These are phyloP conservation scores for Termitomyces sp. DNA, from an alignment of 768 basidiomycete genomes.

Conservation along the genomic window DNA sequence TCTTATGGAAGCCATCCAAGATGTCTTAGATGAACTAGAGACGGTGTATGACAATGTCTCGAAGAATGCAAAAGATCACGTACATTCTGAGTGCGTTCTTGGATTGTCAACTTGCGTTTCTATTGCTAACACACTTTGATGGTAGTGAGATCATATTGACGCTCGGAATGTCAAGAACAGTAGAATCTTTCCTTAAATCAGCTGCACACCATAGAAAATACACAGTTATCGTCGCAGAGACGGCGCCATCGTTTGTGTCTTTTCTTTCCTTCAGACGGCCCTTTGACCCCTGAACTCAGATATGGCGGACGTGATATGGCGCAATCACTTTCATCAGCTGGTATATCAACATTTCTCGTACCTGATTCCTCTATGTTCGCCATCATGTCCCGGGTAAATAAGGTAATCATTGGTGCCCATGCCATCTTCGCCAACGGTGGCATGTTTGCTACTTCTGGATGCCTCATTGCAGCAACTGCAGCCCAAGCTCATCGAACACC, in stretches of 20 bases:
- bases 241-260: slow-evolving; percentile 78
- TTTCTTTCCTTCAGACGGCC: background rate
- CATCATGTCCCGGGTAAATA: slow-evolving; percentile 94
- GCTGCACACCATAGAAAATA: slow-evolving; percentile 89
- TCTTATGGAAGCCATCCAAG: slow-evolving; percentile 94
- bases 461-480: slow-evolving; percentile 78
- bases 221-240: slow-evolving; percentile 94
- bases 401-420: slow-evolving; percentile 92
- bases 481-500: slow-evolving; percentile 88
- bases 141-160: slow-evolving; percentile 85
- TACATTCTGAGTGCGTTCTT: slow-evolving; percentile 88
- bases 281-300: slow-evolving; percentile 30
- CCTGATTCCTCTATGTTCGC: slow-evolving; percentile 96
- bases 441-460: slow-evolving; percentile 86
- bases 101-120: background rate
- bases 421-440: slow-evolving; percentile 97
- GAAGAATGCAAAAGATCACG: slow-evolving; percentile 91
- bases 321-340: slow-evolving; percentile 65
- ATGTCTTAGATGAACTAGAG: slow-evolving; percentile 93
- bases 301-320: slow-evolving; percentile 87
- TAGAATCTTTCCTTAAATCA: slow-evolving; percentile 88
- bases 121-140: slow-evolving; percentile 23
- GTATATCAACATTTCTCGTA: slow-evolving; percentile 93
- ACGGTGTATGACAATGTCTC: slow-evolving; percentile 93
- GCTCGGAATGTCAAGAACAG: slow-evolving; percentile 90